Evolutionary conservation across 768 basidiomycete species (phyloP).

Genomic region (Russula sp.): DNA sequence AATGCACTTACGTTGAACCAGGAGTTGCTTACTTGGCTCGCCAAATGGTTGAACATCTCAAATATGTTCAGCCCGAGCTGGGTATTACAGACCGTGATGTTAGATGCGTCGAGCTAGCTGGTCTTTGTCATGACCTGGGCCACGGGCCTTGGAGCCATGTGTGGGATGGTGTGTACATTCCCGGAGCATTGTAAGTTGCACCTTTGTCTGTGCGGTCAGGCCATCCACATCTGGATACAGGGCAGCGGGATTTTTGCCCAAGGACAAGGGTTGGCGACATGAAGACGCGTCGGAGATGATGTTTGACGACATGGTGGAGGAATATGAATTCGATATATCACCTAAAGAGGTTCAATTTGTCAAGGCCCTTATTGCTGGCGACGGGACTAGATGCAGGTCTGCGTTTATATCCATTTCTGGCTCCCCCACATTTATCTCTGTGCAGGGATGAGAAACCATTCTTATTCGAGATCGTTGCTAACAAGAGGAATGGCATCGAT

Average conservation of each 20-base stretch:
- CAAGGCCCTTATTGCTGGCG: slow-evolving; percentile 74
- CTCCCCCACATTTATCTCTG: not conserved
- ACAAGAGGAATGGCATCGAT: slow-evolving; percentile 75
- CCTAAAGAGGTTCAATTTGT: slow-evolving; percentile 52
- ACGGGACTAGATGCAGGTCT: slow-evolving; percentile 45
- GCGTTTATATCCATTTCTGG: slow-evolving; percentile 19
- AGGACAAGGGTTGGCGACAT: slow-evolving; percentile 56
- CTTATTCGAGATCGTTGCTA: slow-evolving; percentile 81
- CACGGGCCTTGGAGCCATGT: slow-evolving; percentile 87
- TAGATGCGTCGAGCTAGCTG: slow-evolving; percentile 72
- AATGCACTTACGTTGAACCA: slow-evolving; percentile 29
- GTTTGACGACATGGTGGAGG: slow-evolving; percentile 61
- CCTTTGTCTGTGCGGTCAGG: not conserved
- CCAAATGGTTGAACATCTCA: slow-evolving; percentile 52
- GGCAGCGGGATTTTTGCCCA: slow-evolving; percentile 20
- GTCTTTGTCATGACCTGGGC: slow-evolving; percentile 79
- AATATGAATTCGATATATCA: slow-evolving; percentile 47
- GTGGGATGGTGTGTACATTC: slow-evolving; percentile 73
- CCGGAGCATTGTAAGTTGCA: slow-evolving; percentile 49
- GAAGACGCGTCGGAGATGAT: slow-evolving; percentile 80
- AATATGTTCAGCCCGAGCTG: slow-evolving; percentile 52
- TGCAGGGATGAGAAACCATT: slow-evolving; percentile 51
- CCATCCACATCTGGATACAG: not conserved
- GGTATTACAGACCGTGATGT: slow-evolving; percentile 66
- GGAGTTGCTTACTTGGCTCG: slow-evolving; percentile 74